A percentile compares a stretch with the other conserved stretches of the same genome.
phyloP scores from a whole-genome alignment of 2,329 filamentous ascomycete species.

The Aureobasidium uvarum region DNA sequence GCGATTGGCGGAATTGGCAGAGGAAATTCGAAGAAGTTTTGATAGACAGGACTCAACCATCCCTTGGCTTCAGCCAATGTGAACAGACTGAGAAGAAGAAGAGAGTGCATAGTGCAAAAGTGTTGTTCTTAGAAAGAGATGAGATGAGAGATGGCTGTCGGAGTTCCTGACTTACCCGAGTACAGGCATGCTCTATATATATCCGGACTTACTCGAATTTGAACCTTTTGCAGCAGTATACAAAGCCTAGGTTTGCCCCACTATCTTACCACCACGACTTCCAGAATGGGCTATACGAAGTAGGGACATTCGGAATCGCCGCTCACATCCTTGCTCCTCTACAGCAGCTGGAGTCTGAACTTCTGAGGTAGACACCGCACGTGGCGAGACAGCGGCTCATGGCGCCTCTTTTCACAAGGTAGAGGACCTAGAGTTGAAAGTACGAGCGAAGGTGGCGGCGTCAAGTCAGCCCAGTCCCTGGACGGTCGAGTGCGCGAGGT shows the following conservation, averaged over 20 bases:
- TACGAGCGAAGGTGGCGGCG: not conserved
- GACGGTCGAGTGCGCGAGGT: not conserved
- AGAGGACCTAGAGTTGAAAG: not conserved
- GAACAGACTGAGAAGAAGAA: conserved; percentile 14
- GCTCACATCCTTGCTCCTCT: not conserved
- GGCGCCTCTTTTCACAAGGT: not conserved
- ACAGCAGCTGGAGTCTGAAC: not conserved
- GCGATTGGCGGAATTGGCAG: conserved; percentile 1
- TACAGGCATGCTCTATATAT: not conserved
- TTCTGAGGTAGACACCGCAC: not conserved
- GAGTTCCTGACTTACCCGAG: not conserved
- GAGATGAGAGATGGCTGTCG: not conserved
- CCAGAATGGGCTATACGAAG: conserved; percentile 1
- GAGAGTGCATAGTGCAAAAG: not conserved
- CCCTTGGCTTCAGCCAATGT: not conserved
- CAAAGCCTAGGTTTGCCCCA: not conserved
- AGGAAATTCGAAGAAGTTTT: conserved; percentile 12
- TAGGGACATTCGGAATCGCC: not conserved
- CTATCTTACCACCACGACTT: not conserved
- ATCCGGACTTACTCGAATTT: not conserved
- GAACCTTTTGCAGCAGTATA: not conserved
- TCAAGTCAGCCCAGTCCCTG: not conserved
- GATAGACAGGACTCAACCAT: not conserved
- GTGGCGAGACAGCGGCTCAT: conserved; percentile 1
- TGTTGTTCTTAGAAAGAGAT: not conserved